Conservation (phyloP, 2,329 filamentous ascomycete species). For the Pseudocercospora musae region DNA sequence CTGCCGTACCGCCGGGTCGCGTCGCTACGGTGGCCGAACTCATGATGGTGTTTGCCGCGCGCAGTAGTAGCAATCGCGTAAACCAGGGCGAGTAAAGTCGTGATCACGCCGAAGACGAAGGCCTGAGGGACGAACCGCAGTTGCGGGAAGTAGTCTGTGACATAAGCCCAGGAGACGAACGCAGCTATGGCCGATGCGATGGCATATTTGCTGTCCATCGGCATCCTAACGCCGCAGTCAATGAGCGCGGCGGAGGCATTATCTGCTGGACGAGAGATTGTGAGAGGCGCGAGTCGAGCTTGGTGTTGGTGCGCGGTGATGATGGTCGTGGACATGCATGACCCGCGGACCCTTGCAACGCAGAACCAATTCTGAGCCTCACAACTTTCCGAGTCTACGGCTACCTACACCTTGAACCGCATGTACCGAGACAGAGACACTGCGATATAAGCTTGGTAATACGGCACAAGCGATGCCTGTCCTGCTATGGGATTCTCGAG, state of each 20-base stretch:
- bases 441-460: background rate
- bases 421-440: background rate
- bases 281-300: background rate
- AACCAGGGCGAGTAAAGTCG: slow-evolving; percentile 53
- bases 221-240: slow-evolving; percentile 46
- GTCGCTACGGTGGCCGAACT: slow-evolving; percentile 1
- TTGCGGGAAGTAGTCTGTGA: slow-evolving; percentile 75
- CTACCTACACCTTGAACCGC: too few species aligned
- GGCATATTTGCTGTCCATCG: slow-evolving; percentile 70
- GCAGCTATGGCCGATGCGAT: slow-evolving; percentile 63
- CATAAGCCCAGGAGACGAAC: slow-evolving; percentile 85
- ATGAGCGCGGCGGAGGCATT: slow-evolving; percentile 18
- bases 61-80: slow-evolving; percentile 63
- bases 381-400: too few species aligned
- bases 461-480: background rate
- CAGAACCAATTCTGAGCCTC: background rate
- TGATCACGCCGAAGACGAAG: slow-evolving; percentile 66
- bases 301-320: background rate
- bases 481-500: background rate
- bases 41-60: slow-evolving; percentile 39
- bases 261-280: slow-evolving; percentile 4
- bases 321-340: background rate
- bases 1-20: slow-evolving; percentile 18
- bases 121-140: slow-evolving; percentile 84
- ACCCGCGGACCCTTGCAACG: background rate